A percentile compares a stretch with the other conserved stretches of the same genome.
Conservation (phyloP, 352 stramenopile genomes). For the Pythium scleroteichum region DNA sequence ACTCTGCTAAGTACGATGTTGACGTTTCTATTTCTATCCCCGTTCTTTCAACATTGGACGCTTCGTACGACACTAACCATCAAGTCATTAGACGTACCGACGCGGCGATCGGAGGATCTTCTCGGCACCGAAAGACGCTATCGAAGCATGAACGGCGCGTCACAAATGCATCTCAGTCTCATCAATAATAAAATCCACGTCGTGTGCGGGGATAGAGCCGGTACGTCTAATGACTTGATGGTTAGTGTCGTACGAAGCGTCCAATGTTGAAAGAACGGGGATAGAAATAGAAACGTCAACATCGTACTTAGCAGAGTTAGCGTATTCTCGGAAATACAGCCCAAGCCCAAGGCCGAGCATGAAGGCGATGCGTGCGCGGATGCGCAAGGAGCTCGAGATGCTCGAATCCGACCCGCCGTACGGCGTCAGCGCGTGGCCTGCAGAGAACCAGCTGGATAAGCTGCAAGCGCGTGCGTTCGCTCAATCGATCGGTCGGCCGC, state of each 20-base stretch:
- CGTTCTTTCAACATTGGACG: too few species aligned
- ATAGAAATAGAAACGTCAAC: neutral
- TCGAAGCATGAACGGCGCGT: conserved; percentile 47
- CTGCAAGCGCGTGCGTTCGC: conserved; percentile 69
- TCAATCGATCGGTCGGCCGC: neutral
- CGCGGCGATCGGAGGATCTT: conserved; percentile 22
- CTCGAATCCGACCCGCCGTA: conserved; percentile 77
- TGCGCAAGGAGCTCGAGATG: conserved; percentile 86
- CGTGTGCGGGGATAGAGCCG: too few species aligned
- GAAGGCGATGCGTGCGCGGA: conserved; percentile 73
- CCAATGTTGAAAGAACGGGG: too few species aligned
- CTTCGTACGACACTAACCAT: too few species aligned
- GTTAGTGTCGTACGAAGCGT: too few species aligned
- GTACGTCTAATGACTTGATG: too few species aligned
- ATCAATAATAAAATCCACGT: too few species aligned
- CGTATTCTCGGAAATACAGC: neutral
- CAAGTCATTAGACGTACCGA: conserved; percentile 40
- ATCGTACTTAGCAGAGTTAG: conserved; percentile 9
- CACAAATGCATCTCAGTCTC: too few species aligned
- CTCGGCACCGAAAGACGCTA: conserved; percentile 57
- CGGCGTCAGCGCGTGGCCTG: conserved; percentile 76
- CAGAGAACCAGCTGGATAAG: conserved; percentile 68
- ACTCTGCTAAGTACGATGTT: conserved; percentile 14
- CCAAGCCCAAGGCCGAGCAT: too few species aligned
- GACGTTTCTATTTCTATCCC: neutral